Conservation (phyloP, 768 basidiomycete species). For the Tephrocybe sp. region DNA sequence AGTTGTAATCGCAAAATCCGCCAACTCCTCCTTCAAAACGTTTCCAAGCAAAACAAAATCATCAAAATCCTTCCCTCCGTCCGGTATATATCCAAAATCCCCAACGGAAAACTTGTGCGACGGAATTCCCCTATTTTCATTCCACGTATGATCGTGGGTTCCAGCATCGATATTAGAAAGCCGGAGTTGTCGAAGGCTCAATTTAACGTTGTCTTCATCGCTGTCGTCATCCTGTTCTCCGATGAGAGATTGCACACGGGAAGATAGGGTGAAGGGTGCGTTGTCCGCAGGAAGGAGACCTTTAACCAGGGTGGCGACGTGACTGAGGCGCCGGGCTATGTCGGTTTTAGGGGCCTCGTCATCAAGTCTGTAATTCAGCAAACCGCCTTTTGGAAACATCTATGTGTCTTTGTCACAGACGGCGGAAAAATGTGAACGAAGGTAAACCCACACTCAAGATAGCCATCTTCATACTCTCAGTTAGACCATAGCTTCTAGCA, state of each 20-base stretch:
- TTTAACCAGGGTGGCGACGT: constrained; percentile 35
- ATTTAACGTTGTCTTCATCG: constrained; percentile 26
- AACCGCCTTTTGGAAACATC: constrained; percentile 42
- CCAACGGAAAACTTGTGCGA: constrained; percentile 38
- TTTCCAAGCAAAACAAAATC: constrained; percentile 39
- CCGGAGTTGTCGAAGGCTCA: constrained; percentile 35
- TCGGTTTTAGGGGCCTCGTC: constrained; percentile 23
- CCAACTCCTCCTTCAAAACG: constrained; percentile 28
- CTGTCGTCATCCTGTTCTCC: background rate
- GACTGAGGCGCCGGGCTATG: constrained; percentile 29
- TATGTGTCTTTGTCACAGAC: constrained; percentile 12
- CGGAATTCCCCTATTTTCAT: constrained; percentile 33
- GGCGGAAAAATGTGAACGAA: background rate
- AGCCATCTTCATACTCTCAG: constrained; percentile 33
- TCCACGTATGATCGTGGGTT: constrained; percentile 38
- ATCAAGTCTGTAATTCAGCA: constrained; percentile 24
- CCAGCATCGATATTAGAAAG: constrained; percentile 31
- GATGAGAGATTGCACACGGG: constrained; percentile 30
- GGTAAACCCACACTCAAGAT: constrained; percentile 30
- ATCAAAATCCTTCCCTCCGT: constrained; percentile 27
- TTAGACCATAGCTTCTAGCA: constrained; percentile 40
- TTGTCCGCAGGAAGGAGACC: constrained; percentile 35
- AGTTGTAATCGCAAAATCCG: constrained; percentile 18
- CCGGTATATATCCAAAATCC: constrained; percentile 42
- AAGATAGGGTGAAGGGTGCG: constrained; percentile 26